phyloP scores from a whole-genome alignment of 1,139 yeast species.

The Insectozyma bohioensis region DNA sequence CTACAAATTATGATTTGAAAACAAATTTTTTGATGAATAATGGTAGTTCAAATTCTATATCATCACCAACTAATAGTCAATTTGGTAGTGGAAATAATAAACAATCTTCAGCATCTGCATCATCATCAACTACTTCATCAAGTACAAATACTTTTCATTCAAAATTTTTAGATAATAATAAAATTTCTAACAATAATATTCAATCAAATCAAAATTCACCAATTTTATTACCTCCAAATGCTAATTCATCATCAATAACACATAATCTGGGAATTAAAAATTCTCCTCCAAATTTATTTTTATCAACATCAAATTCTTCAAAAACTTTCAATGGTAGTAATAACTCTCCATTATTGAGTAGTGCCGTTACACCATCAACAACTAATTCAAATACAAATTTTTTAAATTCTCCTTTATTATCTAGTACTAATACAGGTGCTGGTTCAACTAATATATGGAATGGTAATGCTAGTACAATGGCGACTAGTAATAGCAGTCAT shows the following conservation, averaged over 20 bases:
- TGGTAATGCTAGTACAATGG: slow-evolving; percentile 5
- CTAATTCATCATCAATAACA: slow-evolving; percentile 9
- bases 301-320: slow-evolving; percentile 17
- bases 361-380: slow-evolving; percentile 12
- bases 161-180: slow-evolving; percentile 19
- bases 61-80: slow-evolving; percentile 25
- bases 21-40: slow-evolving; percentile 19
- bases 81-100: too few species aligned
- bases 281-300: slow-evolving; percentile 30
- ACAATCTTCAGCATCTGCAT: slow-evolving; percentile 13
- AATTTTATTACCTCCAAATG: slow-evolving; percentile 16
- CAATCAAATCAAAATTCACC: slow-evolving; percentile 21
- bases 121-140: slow-evolving; percentile 14
- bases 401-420: slow-evolving; percentile 19
- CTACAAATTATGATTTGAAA: too few species aligned
- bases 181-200: too few species aligned
- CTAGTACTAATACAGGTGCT: slow-evolving; percentile 7
- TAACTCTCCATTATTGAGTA: slow-evolving; percentile 12
- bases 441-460: slow-evolving; percentile 6
- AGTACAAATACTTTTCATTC: slow-evolving; percentile 16
- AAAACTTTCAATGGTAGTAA: too few species aligned
- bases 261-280: slow-evolving; percentile 15
- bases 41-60: slow-evolving; percentile 22
- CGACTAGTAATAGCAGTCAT: too few species aligned
- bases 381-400: slow-evolving; percentile 13